Evolutionary conservation across 106 monocot species (phyloP), one percentile per base, ranked within the genome.

Genomic region (Dactylorhiza incarnata): DNA sequence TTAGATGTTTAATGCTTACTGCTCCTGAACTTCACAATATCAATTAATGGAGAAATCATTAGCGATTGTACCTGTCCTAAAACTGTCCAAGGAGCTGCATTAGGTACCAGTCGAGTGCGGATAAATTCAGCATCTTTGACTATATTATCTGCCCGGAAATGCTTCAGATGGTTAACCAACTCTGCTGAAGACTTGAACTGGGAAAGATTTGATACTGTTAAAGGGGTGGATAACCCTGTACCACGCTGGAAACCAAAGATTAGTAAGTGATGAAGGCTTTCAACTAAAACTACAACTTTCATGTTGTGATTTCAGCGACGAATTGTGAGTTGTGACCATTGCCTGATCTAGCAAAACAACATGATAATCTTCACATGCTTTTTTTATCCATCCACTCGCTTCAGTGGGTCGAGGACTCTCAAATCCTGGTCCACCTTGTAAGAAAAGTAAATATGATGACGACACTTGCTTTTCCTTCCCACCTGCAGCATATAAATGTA

Each of bases 341-440:
- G 70, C 96, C 89, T 97, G 96, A 80, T 94, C 96, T 23, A 97
- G 78, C 52, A 97, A 84, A 82, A 97, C 82, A 78, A 97, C 85
- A 69, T 84, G 87, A 67, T 97, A 83, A 14, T 91, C 91, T 76
- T 97, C 96, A 72, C 90, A 91, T 43, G 96, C 91, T 81, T 86
- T 97, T 81, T 91, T 97, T 47, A 97, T 47, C 96, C 96, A 97
- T 78, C 93, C 96, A 88, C 86, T 87, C 37, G 93, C 96, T 61
- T 91, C 93, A 62, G 76, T 76, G n/a, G 93, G 96, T 0, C 96
- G 89, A 74, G 93, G 96, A 58, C 96, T 89, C 82, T 94, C 96
- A 83, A 89, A 97, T 23, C 96, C 96, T 14, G 96, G 96, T 17
- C 96, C 96, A 51, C 96, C 96, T 94, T 97, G 96, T 51, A 97